Evolutionary conservation across 306 rosid species (phyloP).

Genomic region (Elaeagnus macrophylla): DNA sequence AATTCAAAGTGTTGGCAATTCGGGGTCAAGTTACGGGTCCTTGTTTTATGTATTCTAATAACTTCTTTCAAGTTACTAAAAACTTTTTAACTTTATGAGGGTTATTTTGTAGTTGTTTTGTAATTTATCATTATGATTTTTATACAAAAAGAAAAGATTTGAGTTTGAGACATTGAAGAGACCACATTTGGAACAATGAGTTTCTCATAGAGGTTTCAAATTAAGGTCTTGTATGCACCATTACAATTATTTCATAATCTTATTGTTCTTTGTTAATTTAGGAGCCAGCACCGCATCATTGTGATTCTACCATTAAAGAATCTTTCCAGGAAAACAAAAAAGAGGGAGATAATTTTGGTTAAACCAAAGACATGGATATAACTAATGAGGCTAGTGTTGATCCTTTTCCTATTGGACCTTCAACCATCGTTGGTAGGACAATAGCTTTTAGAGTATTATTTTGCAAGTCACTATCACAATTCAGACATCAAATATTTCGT

Average conservation of each 20-base stretch:
- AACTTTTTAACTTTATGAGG: no score
- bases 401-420: slow-evolving; percentile 81
- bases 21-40: no score
- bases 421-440: slow-evolving; percentile 65
- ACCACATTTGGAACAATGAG: no score
- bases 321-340: neutral
- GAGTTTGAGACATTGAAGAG: no score
- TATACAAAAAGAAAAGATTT: no score
- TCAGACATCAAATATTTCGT: slow-evolving; percentile 47
- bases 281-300: slow-evolving; percentile 3
- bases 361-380: slow-evolving; percentile 53
- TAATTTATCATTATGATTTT: no score
- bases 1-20: no score
- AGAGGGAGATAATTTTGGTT: slow-evolving; percentile 2
- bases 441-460: slow-evolving; percentile 75
- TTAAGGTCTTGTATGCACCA: neutral
- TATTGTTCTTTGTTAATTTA: neutral
- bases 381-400: slow-evolving; percentile 83
- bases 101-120: no score
- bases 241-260: neutral
- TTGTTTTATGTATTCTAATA: no score
- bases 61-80: no score
- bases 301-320: neutral
- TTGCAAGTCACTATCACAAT: slow-evolving; percentile 66
- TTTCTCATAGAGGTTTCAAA: no score